phyloP scores from a whole-genome alignment of 495 filamentous ascomycete genomes.

The Trichoderma gamsii region DNA sequence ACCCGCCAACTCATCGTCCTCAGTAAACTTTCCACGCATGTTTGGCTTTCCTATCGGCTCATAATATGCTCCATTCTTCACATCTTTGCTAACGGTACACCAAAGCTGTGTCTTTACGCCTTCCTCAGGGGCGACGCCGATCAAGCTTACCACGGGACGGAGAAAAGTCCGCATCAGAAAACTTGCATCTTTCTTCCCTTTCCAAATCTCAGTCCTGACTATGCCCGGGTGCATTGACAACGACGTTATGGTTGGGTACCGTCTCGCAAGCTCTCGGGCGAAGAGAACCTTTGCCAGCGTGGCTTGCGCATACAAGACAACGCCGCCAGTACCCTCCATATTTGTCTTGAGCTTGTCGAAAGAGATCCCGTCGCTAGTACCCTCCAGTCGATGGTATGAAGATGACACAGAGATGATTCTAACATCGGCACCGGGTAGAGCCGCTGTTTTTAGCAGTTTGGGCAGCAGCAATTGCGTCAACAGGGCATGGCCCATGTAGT shows the following conservation, averaged over 20 bases:
- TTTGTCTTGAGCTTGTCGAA: constrained; percentile 31
- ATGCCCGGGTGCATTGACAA: constrained; percentile 59
- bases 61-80: constrained; percentile 18
- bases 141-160: constrained; percentile 19
- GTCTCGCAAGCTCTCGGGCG: constrained; percentile 15
- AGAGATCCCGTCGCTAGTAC: constrained; percentile 27
- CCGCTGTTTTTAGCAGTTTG: constrained; percentile 39
- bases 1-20: constrained; percentile 16
- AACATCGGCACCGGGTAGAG: constrained; percentile 35
- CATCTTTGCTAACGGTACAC: constrained; percentile 26
- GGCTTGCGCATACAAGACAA: constrained; percentile 49
- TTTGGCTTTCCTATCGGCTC: constrained; percentile 19
- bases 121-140: constrained; percentile 32
- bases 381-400: constrained; percentile 22
- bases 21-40: neutral
- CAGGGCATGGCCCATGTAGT: constrained; percentile 58
- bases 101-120: constrained; percentile 55
- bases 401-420: constrained; percentile 28
- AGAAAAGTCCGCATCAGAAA: constrained; percentile 18
- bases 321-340: constrained; percentile 27
- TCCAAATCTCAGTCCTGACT: constrained; percentile 26
- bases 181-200: neutral
- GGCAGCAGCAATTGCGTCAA: constrained; percentile 57
- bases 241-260: constrained; percentile 47
- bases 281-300: constrained; percentile 16